Base-by-base conservation (phyloP, 139 green algal species). In the Yamagishiella unicocca region DNA sequence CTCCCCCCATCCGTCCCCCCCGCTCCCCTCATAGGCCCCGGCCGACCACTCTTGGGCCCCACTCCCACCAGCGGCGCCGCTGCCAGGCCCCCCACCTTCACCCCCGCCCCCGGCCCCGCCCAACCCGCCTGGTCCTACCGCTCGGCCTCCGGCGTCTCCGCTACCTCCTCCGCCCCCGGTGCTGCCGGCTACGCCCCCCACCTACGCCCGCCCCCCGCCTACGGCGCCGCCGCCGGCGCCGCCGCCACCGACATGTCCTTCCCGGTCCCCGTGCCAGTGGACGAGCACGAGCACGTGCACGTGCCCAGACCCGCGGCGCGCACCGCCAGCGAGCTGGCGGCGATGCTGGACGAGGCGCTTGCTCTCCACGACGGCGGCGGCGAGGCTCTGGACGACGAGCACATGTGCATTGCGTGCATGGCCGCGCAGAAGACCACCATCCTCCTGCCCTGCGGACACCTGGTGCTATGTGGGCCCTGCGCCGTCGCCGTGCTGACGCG, bases 361-460 rank as follows among this genome's bases (percentile, higher is more conserved):
- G 70, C 2, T 17, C 40, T 1, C 33, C 21, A 14, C n/a, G 7
- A 31, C 31, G 37, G 66, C 66, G 66, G 66, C 37, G 66, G 31
- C 66, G 37, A 8, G 7, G 37, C 33, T 42, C 55, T 84, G 25
- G 77, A 84, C 40, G 77, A 84, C 38, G 77, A 84, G 17, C 55
- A 72, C 40, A 55, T 55, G 8, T 84, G 77, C 55, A 84, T 84
- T 10, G 54, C 62, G 46, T 84, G 77, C 77, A 84, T 84, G 77
- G 77, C 35, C 6, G 55, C 55, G 77, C 37, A 42, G 2, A 67
- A 67, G 54, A 46, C 35, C 25, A 73, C 55, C 3, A 46, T 84
- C 5, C 54, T 84, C 22, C 55, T 84, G 21, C 77, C 77, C 12
- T 84, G 77, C 37, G 77, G 77, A 5, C 77, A 84, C 77, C 35